Evolutionary conservation across 331 rosid species (phyloP).

Genomic region (Rosa hybrid): DNA sequence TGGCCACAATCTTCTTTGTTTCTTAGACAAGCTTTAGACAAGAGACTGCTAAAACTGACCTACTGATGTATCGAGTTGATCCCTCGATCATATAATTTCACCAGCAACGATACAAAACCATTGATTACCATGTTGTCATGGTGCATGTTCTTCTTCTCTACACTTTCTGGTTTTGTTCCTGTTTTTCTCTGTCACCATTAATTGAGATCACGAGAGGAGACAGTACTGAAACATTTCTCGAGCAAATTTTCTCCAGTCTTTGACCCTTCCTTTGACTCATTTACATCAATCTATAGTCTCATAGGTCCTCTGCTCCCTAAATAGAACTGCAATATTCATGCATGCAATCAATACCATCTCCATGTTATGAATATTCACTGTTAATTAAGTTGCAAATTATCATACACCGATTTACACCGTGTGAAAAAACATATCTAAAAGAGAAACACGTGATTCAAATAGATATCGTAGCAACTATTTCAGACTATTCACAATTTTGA

Average conservation of each 20-base stretch:
- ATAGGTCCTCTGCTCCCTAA: not conserved
- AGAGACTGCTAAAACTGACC: constrained; percentile 9
- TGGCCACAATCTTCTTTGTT: constrained; percentile 1
- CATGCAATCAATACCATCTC: not conserved
- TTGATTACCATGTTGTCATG: not conserved
- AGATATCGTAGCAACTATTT: no score
- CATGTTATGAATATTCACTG: not conserved
- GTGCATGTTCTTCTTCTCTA: constrained; percentile 6
- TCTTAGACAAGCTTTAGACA: not conserved
- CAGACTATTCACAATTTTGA: no score
- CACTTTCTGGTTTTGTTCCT: not conserved
- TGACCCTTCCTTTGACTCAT: constrained; percentile 3
- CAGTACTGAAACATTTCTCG: not conserved
- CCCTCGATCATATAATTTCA: not conserved
- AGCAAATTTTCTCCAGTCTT: not conserved
- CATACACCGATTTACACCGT: not conserved
- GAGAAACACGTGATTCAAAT: not conserved
- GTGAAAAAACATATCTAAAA: not conserved
- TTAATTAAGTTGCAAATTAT: not conserved
- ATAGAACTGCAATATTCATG: not conserved
- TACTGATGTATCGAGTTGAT: constrained; percentile 1
- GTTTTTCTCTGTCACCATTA: constrained; percentile 1
- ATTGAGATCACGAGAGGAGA: constrained; percentile 8
- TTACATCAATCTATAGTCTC: not conserved
- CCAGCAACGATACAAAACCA: constrained; percentile 6